A percentile compares a stretch with the other conserved stretches of the same genome.
These are phyloP conservation scores for Taphrina flavorubra DNA, from an alignment of 1,139 yeast genomes.

Conservation along the genomic window DNA sequence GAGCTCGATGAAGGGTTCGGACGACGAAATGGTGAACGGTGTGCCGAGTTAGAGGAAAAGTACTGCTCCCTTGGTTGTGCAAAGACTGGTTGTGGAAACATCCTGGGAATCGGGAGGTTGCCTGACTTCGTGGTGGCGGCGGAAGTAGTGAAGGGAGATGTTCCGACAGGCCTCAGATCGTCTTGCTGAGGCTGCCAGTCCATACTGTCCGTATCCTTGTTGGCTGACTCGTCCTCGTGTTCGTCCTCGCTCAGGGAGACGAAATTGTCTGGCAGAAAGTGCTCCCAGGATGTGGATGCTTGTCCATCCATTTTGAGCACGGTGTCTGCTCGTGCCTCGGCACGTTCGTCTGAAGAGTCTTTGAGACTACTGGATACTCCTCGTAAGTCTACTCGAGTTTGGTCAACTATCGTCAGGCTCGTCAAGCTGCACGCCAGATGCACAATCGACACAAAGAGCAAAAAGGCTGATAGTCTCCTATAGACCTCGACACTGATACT, in stretches of 20 bases:
- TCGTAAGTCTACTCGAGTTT: not conserved
- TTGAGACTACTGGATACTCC: not conserved
- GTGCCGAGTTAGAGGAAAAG: constrained; percentile 18
- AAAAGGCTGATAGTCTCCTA: constrained; percentile 5
- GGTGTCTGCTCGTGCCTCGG: not conserved
- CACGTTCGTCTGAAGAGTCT: not conserved
- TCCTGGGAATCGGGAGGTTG: constrained; percentile 1
- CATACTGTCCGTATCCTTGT: constrained; percentile 27
- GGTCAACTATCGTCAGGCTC: not conserved
- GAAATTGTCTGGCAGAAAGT: not conserved
- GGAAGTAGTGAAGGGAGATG: constrained; percentile 12
- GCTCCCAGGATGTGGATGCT: not conserved
- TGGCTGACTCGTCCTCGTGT: not conserved
- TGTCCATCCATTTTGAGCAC: not conserved
- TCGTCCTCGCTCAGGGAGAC: not conserved
- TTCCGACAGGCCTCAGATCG: not conserved
- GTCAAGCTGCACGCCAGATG: constrained; percentile 15
- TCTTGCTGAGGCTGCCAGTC: constrained; percentile 40
- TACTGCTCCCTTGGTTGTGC: constrained; percentile 21
- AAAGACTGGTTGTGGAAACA: constrained; percentile 25
- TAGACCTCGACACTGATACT: not conserved
- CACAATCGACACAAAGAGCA: not conserved
- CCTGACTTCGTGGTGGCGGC: not conserved
- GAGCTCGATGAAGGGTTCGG: constrained; percentile 6
- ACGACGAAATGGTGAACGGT: constrained; percentile 2